Evolutionary conservation across 768 basidiomycete genomes (phyloP), one percentile per base, ranked within the genome.

Genomic region (Termitomyces sp.): DNA sequence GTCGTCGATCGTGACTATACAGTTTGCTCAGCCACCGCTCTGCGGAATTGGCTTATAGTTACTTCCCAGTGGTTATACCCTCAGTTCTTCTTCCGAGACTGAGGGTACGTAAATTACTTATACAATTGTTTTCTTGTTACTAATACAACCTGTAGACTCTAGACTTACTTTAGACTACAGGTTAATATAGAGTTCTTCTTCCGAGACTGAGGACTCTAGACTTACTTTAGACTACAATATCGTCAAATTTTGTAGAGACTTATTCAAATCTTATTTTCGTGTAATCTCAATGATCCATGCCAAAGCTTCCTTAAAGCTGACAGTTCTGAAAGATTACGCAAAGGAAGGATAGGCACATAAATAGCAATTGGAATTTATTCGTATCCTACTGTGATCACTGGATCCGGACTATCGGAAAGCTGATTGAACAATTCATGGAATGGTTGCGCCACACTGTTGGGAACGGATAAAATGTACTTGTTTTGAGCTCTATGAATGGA

Each of bases 311-410:
- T n/a, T n/a, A 57, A 53, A 5, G 57, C 33, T 28, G 55, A 14
- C n/a, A 61, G 68, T 13, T 63, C 61, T 3, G 64, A 68, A 14
- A 71, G 59, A 35, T 67, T 44, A 11, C 66, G 69, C 9, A 74
- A 56, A 53, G 74, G 70, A 24, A 74, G 59, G 16, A 76, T 63
- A 2, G 73, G 75, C 1, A 68, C 66, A 61, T 73, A 71, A 9
- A 72, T 68, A 55, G 74, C 73, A 3, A 75, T 64, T 11, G 70
- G 71, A 13, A 76, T 70, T 50, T 71, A 57, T 53, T 74, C 72
- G 50, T 69, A 70, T 16, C 71, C 72, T 1, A 71, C 72, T 22
- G 62, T 65, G 5, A 72, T 57, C 9, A 52, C 24, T 10, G 66
- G 63, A 30, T 75, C 67, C 3, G 62, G n/a, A 51, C 70, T 72